Evolutionary conservation across 73 alveolate species (phyloP).

Genomic region (Paramecium octaurelia): DNA sequence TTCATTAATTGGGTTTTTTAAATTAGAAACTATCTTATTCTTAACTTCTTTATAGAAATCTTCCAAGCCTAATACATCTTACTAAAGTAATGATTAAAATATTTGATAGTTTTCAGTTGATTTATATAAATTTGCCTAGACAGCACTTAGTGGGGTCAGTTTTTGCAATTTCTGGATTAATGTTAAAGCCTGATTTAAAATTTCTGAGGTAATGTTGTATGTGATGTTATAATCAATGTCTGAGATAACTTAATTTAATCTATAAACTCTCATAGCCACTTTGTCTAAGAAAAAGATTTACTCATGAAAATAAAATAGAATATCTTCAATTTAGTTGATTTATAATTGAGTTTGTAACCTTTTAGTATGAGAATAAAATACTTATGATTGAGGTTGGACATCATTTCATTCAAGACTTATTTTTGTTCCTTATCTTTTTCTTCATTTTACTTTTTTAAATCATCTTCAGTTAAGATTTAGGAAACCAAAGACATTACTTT

Average conservation of each 20-base stretch:
- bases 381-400: neutral
- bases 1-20: neutral
- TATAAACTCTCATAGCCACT: slow-evolving; percentile 2
- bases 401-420: neutral
- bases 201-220: neutral
- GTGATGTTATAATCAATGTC: neutral
- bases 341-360: slow-evolving; percentile 3
- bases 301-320: slow-evolving; percentile 10
- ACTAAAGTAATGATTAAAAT: neutral
- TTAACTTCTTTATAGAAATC: neutral
- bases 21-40: neutral
- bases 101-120: neutral
- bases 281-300: slow-evolving; percentile 42
- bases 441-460: neutral
- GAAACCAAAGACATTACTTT: neutral
- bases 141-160: neutral
- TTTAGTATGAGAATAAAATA: neutral
- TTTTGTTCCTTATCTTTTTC: neutral
- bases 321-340: slow-evolving; percentile 52
- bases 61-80: neutral
- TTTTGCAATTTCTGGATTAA: neutral
- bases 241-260: neutral
- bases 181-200: neutral
- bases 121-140: neutral
- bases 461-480: slow-evolving; percentile 21